A percentile compares a stretch with the other conserved stretches of the same genome.
Conservation (phyloP, 371 early-diverging fungal genomes). For the Modicella reniformis region DNA sequence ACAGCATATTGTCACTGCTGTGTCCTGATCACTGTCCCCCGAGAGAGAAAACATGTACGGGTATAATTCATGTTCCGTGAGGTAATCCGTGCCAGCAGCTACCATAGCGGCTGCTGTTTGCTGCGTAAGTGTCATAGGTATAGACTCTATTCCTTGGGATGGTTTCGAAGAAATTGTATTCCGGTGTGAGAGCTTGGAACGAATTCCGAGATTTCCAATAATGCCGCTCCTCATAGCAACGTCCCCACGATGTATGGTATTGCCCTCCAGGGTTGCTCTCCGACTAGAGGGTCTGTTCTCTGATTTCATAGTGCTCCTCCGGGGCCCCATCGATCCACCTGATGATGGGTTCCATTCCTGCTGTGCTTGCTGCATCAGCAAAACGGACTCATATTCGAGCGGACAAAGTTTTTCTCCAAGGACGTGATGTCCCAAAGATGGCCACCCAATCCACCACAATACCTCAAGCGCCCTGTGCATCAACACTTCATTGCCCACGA, state of each 20-base stretch:
- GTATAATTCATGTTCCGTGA: conserved; percentile 51
- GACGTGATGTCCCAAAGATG: conserved; percentile 63
- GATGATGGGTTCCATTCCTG: conserved; percentile 4
- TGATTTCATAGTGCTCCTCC: conserved; percentile 12
- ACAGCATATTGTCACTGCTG: conserved; percentile 38
- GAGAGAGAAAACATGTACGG: conserved; percentile 36
- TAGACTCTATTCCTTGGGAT: conserved; percentile 6
- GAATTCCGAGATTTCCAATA: conserved; percentile 8
- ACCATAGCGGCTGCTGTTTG: not conserved
- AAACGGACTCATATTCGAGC: conserved; percentile 42
- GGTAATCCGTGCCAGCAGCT: conserved; percentile 22
- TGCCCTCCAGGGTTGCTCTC: conserved; percentile 49
- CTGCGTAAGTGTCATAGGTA: conserved; percentile 2
- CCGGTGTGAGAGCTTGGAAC: conserved; percentile 24
- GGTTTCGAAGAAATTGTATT: conserved; percentile 18
- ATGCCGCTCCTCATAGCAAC: conserved; percentile 9
- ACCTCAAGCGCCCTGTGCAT: conserved; percentile 37
- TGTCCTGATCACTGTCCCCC: conserved; percentile 16
- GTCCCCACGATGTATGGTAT: conserved; percentile 20
- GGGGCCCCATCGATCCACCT: not conserved
- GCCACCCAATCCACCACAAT: conserved; percentile 49
- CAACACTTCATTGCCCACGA: conserved; percentile 51
- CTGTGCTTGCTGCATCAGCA: conserved; percentile 27
- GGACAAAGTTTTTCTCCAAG: conserved; percentile 61
- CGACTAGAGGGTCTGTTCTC: conserved; percentile 28